Evolutionary conservation across 192 early-diverging fungal genomes (phyloP).

Genomic region (Jimgerdemannia flammicorona): DNA sequence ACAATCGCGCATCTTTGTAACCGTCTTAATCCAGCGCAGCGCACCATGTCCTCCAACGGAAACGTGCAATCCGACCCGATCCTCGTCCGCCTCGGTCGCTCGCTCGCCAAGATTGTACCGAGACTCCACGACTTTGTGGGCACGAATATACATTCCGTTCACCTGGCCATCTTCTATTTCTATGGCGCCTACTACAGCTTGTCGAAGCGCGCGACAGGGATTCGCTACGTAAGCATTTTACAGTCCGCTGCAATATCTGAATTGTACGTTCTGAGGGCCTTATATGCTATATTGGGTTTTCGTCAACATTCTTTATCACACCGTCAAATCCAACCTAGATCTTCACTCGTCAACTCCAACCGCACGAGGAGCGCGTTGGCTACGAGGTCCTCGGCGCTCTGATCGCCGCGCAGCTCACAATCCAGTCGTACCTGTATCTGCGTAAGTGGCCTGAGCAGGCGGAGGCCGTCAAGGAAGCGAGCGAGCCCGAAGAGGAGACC

Average conservation of each 20-base stretch:
- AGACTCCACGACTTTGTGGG: conserved; percentile 40
- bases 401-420: conserved; percentile 67
- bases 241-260: background rate
- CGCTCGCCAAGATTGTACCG: conserved; percentile 12
- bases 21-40: no score
- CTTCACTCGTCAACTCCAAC: conserved; percentile 70
- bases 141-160: conserved; percentile 53
- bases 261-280: background rate
- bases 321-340: conserved; percentile 72
- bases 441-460: conserved; percentile 19
- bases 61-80: no score
- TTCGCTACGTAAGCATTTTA: conserved; percentile 63
- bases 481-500: conserved; percentile 16
- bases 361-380: conserved; percentile 65
- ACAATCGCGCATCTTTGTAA: no score
- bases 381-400: conserved; percentile 88
- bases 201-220: conserved; percentile 73
- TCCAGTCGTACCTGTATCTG: conserved; percentile 50
- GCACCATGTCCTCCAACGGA: no score
- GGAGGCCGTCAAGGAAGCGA: conserved; percentile 10
- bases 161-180: conserved; percentile 90
- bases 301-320: conserved; percentile 13
- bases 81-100: no score
- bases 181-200: conserved; percentile 77
- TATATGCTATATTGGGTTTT: background rate